phyloP scores from a whole-genome alignment of 2,329 filamentous ascomycete genomes.

The Diaporthe australafricana region DNA sequence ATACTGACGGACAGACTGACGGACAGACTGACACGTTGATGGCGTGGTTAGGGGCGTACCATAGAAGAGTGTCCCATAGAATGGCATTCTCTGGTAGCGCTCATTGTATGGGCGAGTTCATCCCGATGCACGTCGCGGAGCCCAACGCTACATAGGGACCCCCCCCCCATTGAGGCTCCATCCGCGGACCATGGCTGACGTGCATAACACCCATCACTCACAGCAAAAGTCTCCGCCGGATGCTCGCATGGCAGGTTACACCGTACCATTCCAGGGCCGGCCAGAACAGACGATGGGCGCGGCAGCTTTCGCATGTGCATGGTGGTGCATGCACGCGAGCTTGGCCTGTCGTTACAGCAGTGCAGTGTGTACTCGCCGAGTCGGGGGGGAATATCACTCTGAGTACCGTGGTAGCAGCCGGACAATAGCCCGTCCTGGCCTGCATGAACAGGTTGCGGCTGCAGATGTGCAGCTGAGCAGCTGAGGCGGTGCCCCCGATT shows the following conservation, averaged over 20 bases:
- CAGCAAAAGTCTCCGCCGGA: constrained; percentile 1
- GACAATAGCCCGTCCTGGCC: not conserved
- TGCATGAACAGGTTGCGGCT: constrained; percentile 17
- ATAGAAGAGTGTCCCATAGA: not conserved
- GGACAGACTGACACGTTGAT: not conserved
- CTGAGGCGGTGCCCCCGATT: not conserved
- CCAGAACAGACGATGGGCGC: not conserved
- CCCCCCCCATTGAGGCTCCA: not conserved
- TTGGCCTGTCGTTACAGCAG: not conserved
- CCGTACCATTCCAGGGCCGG: not conserved
- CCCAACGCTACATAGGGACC: not conserved
- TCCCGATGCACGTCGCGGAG: not conserved
- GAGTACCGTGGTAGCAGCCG: constrained; percentile 23
- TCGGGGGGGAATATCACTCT: not conserved
- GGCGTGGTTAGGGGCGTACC: not conserved
- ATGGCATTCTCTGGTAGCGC: constrained; percentile 1
- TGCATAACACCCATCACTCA: not conserved
- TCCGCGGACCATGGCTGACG: constrained; percentile 7
- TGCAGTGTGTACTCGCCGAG: no score
- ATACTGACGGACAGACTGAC: not conserved
- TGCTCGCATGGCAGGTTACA: not conserved
- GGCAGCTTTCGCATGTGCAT: not conserved
- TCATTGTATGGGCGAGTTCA: not conserved
- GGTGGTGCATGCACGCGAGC: not conserved
- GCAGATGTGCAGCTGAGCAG: not conserved